Percentiles rank a stretch among this genome's conserved stretches.
Evolutionary conservation across 2,329 filamentous ascomycete genomes (phyloP).

Genomic region (Clonostachys solani): DNA sequence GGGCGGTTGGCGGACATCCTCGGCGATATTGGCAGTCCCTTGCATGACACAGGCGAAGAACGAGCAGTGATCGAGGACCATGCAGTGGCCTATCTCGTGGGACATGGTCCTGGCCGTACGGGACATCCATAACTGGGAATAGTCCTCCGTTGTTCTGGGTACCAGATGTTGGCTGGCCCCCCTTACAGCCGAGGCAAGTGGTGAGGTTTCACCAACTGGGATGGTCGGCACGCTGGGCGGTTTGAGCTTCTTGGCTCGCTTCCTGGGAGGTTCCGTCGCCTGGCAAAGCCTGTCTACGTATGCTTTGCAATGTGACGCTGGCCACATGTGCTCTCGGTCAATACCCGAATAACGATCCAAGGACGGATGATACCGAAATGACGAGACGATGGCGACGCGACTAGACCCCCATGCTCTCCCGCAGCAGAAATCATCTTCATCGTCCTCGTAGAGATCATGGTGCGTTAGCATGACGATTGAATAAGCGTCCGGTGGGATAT

Average conservation of each 20-base stretch:
- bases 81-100: slow-evolving; percentile 66
- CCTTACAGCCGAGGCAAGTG: slow-evolving; percentile 16
- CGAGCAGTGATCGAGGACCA: slow-evolving; percentile 61
- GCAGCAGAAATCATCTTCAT: slow-evolving; percentile 64
- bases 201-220: neutral
- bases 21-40: slow-evolving; percentile 47
- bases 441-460: slow-evolving; percentile 62
- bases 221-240: slow-evolving; percentile 1
- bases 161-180: slow-evolving; percentile 11
- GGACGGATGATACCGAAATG: slow-evolving; percentile 55
- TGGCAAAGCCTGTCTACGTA: slow-evolving; percentile 38
- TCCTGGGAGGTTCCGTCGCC: neutral
- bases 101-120: slow-evolving; percentile 52
- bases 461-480: slow-evolving; percentile 51
- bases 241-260: neutral
- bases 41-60: slow-evolving; percentile 65
- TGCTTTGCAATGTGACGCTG: slow-evolving; percentile 52
- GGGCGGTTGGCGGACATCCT: slow-evolving; percentile 59
- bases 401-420: slow-evolving; percentile 63
- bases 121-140: slow-evolving; percentile 49
- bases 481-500: slow-evolving; percentile 54
- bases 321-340: slow-evolving; percentile 57
- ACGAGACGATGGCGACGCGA: slow-evolving; percentile 57
- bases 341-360: slow-evolving; percentile 32
- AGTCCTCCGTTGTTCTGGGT: slow-evolving; percentile 13